Base-by-base conservation (phyloP, 352 stramenopile species). In the Pythium sukuiense region DNA sequence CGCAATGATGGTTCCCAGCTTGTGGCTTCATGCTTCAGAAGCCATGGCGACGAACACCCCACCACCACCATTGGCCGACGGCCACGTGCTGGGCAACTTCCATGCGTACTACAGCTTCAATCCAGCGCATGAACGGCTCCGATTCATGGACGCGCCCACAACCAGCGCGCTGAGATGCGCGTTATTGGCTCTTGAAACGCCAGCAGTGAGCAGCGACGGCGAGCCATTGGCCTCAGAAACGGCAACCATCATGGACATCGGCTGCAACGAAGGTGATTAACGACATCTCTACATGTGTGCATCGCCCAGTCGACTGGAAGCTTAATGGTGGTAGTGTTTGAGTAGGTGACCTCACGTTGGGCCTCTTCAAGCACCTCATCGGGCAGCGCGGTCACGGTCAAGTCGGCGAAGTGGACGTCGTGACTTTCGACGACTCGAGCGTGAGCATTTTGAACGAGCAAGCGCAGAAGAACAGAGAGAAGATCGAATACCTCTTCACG, bases 101-200 rank as follows among this genome's bases (percentile, higher is more conserved):
- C 85, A 93, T 46, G 75, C 84, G 37, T 95, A 93, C 66, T 93
- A 93, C 73, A 91, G 77, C 76, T 93, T 93, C 68, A 93, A 93
- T 43, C 81, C 83, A 13, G 87, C 80, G 39, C 69, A 82, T 24
- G 87, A 92, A 61, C 76, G 85, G 0, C 73, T 95, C 65, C 77
- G 84, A 3, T 95, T 93, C 73, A 89, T 92, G 76, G 71, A 88
- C 43, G 55, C 65, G 20, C 11, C 64, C 26, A 89, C 73, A 0
- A 64, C 67, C 24, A 67, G 67, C 9, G 81, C 80, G 0, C 56
- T 95, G 54, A 73, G 73, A 29, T 59, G 65, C n/a, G 71, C 67
- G 37, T 61, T 91, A 65, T 67, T 90, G 18, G 33, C 16, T 27
- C n/a, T 52, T 52, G 45, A 52, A 27, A 18, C 1, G 20, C 45